Evolutionary conservation across 1,284 basidiomycete species (phyloP), one percentile per base, ranked within the genome.

Genomic region (Rugiboletus extremiorientalis): DNA sequence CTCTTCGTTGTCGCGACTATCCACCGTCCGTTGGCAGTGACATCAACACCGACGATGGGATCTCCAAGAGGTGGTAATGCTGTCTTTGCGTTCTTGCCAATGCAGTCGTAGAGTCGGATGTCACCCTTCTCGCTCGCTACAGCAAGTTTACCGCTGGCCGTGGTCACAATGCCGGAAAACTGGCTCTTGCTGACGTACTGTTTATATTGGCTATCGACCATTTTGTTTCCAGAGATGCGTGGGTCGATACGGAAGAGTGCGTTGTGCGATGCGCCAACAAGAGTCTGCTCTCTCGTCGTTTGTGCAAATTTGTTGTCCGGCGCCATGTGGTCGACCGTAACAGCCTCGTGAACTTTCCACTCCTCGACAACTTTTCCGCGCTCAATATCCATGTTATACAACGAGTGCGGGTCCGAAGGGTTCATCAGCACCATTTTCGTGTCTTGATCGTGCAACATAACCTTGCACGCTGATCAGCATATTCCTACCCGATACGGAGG

Each of bases 11-110:
- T 99, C 10, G 96, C 97, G 33, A 99, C 91, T 56, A 99, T 85
- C 83, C 91, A 99, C 53, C 95, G 87, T 37, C 97, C 97, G 72
- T 94, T 89, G 20, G 93, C 89, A 5, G 96, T 96, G 11, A 95
- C 94, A 74, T 99, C 97, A 49, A 99, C 84, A 33, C 96, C 96
- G 50, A 94, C 74, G 68, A 99, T 98, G 42, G 96, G 94, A 74
- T 98, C 95, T 30, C 97, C 96, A 30, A 98, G 82, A 34, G 95
- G 92, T 28, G 96, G 94, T 47, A 99, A 77, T n/a, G 95, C 94
- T 23, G 97, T 99, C 85, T 99, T 99, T 36, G 97, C 97, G 67
- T 95, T 99, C 84, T 98, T 99, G 47, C 97, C 97, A 63, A 99
- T 93, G 52, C 88, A 81, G 73, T 99, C 97, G 67, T 96, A 99